phyloP scores from a whole-genome alignment of 2,329 filamentous ascomycete genomes.

The Trichoderma hamatum region DNA sequence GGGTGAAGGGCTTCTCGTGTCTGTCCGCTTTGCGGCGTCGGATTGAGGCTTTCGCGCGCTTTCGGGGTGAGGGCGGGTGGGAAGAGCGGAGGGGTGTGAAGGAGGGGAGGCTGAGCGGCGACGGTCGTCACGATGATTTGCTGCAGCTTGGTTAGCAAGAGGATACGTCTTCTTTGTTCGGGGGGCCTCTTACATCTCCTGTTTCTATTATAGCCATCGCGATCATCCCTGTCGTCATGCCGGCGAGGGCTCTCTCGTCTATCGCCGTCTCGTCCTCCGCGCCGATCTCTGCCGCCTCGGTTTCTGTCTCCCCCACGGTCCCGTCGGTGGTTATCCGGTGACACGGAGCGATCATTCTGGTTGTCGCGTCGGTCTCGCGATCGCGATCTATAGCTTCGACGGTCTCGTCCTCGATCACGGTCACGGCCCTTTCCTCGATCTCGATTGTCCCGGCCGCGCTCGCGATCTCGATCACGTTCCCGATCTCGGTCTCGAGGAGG shows the following conservation, averaged over 20 bases:
- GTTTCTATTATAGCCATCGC: constrained; percentile 34
- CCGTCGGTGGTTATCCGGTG: constrained; percentile 42
- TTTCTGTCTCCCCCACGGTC: constrained; percentile 45
- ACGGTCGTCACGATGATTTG: constrained; percentile 31
- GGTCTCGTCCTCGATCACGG: constrained; percentile 27
- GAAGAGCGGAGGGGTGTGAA: constrained; percentile 35
- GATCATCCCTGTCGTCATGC: constrained; percentile 33
- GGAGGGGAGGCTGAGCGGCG: constrained; percentile 42
- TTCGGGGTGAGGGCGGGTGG: constrained; percentile 41
- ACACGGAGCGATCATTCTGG: constrained; percentile 43
- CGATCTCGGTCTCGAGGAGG: constrained; percentile 34
- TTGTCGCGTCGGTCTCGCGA: constrained; percentile 36
- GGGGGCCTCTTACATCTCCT: constrained; percentile 32
- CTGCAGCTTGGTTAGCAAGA: not conserved
- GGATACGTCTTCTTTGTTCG: not conserved
- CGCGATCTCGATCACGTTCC: constrained; percentile 34
- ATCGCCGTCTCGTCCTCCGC: constrained; percentile 31
- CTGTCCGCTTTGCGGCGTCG: constrained; percentile 40
- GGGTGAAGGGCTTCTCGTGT: constrained; percentile 32
- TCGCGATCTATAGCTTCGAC: constrained; percentile 36
- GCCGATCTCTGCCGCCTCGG: constrained; percentile 38
- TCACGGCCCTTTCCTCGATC: constrained; percentile 35
- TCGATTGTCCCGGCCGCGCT: constrained; percentile 32
- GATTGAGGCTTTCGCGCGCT: constrained; percentile 28
- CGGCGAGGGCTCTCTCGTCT: constrained; percentile 41